These are phyloP conservation scores for Geotrichum ghanense DNA, from an alignment of 805 yeast genomes.

Conservation along the genomic window DNA sequence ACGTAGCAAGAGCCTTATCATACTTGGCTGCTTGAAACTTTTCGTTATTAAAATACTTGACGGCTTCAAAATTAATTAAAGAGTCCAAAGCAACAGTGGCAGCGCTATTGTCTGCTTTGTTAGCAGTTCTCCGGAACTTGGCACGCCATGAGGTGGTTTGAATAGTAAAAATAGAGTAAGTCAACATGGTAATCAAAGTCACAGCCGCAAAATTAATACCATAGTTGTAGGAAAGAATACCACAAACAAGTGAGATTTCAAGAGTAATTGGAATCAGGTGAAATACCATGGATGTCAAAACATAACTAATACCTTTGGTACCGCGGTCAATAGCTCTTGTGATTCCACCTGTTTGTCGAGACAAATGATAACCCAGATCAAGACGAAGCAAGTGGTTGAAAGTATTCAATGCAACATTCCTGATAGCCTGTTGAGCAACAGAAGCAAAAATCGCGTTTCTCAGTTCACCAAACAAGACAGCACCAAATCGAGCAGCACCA, in stretches of 20 bases:
- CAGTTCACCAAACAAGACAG: conserved; percentile 87
- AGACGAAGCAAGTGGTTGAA: conserved; percentile 72
- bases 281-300: conserved; percentile 89
- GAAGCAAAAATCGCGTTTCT: conserved; percentile 92
- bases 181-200: conserved; percentile 77
- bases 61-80: conserved; percentile 86
- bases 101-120: conserved; percentile 90
- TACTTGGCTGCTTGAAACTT: conserved; percentile 64
- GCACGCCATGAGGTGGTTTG: conserved; percentile 96
- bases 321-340: conserved; percentile 97
- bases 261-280: conserved; percentile 88
- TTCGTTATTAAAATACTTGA: conserved; percentile 90
- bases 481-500: conserved; percentile 89
- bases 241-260: conserved; percentile 88
- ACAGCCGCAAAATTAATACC: conserved; percentile 84
- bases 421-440: conserved; percentile 90
- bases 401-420: conserved; percentile 79
- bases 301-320: conserved; percentile 92
- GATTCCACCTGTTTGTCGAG: conserved; percentile 90
- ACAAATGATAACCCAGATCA: conserved; percentile 81
- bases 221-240: conserved; percentile 85
- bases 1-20: conserved; percentile 57
- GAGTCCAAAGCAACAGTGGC: conserved; percentile 92
- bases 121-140: conserved; percentile 76
- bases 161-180: conserved; percentile 79